Conservation (phyloP, 1,284 basidiomycete species). For the Melampsora abietis-canadensis region DNA sequence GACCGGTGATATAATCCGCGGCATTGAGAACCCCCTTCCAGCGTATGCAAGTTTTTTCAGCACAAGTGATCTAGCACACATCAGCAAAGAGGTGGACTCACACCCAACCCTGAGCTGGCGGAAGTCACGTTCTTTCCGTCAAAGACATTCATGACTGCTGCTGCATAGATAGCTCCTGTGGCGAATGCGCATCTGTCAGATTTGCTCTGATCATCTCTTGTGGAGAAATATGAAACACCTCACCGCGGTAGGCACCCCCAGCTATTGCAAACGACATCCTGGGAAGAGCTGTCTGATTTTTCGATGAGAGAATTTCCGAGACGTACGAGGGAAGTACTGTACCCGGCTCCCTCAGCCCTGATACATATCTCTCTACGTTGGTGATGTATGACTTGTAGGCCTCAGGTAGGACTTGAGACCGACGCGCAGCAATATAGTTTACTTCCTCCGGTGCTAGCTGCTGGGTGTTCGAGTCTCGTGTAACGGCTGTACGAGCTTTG, state of each 20-base stretch:
- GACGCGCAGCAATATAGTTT: conserved; percentile 7
- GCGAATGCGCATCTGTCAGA: not conserved
- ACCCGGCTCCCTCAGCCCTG: not conserved
- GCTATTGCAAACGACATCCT: conserved; percentile 32
- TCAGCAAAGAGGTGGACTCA: not conserved
- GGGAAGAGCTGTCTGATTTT: conserved; percentile 12
- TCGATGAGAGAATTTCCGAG: conserved; percentile 16
- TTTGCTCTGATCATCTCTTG: not conserved
- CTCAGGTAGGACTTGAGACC: conserved; percentile 16
- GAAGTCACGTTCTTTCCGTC: conserved; percentile 37
- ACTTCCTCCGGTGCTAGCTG: conserved; percentile 9
- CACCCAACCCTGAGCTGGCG: conserved; percentile 12
- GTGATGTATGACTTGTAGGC: conserved; percentile 22
- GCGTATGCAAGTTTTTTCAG: not conserved
- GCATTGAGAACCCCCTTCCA: conserved; percentile 20
- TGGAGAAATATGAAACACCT: not conserved
- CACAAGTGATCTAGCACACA: not conserved
- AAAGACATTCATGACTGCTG: conserved; percentile 34
- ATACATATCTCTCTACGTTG: conserved; percentile 19
- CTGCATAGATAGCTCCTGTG: conserved; percentile 28
- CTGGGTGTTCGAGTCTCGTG: conserved; percentile 9
- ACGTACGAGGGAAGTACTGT: conserved; percentile 30
- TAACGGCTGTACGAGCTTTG: not conserved
- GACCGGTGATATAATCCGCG: conserved; percentile 35
- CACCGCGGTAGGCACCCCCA: conserved; percentile 37